Evolutionary conservation across 1,284 basidiomycete genomes (phyloP).

Genomic region (Pyrrhoderma lamaoense): DNA sequence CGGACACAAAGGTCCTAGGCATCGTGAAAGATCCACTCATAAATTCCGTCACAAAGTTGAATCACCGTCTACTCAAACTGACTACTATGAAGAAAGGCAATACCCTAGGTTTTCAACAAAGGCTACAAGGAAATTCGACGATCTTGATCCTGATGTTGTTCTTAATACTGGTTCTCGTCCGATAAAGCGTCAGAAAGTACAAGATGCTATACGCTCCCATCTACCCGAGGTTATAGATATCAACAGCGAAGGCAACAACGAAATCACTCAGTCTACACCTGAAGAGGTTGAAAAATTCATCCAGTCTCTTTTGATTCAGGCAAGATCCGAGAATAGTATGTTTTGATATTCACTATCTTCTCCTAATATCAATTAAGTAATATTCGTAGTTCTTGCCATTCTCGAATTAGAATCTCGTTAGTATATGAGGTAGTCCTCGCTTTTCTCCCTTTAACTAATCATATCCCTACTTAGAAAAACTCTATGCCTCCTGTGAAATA

Average conservation of each 20-base stretch:
- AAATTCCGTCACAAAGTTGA: too few relatives aligned
- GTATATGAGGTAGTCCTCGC: neutral
- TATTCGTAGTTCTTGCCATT: conserved; percentile 16
- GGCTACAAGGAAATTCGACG: conserved; percentile 1
- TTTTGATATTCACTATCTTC: neutral
- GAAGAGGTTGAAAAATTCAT: conserved; percentile 1
- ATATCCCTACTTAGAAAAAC: conserved; percentile 13
- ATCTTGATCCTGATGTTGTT: neutral
- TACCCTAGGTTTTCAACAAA: neutral
- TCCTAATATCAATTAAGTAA: neutral
- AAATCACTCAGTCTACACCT: neutral
- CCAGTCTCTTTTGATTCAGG: conserved; percentile 14
- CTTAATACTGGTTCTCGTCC: conserved; percentile 2
- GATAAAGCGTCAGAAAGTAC: conserved; percentile 12
- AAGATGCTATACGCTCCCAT: conserved; percentile 17
- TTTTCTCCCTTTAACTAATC: neutral
- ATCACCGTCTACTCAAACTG: too few relatives aligned
- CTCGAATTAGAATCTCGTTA: conserved; percentile 17
- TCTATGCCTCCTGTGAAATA: conserved; percentile 8
- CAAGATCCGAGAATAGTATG: conserved; percentile 19
- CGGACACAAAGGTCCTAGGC: conserved; percentile 25
- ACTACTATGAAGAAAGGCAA: neutral
- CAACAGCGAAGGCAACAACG: neutral
- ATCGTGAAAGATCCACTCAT: conserved; percentile 20
- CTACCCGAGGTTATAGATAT: conserved; percentile 19